These are phyloP conservation scores for Spongospora subterranea DNA, from an alignment of 208 protist species.

Conservation along the genomic window DNA sequence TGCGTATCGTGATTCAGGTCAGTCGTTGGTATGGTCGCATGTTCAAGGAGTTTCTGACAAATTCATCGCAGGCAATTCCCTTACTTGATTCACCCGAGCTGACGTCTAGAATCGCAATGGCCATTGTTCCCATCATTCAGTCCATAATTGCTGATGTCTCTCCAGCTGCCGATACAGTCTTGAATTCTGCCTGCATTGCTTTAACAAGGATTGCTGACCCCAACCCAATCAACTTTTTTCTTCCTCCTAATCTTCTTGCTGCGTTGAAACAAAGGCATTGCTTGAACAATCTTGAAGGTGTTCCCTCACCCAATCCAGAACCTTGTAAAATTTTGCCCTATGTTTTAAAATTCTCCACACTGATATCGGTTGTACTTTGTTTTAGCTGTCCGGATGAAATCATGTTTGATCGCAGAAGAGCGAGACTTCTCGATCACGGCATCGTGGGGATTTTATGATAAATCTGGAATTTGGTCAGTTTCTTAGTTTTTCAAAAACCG, in stretches of 20 bases:
- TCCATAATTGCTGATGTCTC: not conserved
- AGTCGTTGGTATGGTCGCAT: not conserved
- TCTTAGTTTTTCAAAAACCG: not conserved
- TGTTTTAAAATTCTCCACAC: no score
- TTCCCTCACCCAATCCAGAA: no score
- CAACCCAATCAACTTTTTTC: not conserved
- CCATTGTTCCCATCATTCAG: not conserved
- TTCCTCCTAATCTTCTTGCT: not conserved
- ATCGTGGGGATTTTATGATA: constrained; percentile 32
- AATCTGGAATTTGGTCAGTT: not conserved
- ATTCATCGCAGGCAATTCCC: not conserved
- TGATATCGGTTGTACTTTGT: no score
- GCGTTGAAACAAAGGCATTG: not conserved
- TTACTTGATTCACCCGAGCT: not conserved
- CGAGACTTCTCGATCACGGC: not conserved
- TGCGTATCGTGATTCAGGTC: not conserved
- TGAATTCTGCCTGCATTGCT: not conserved
- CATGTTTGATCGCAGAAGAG: not conserved
- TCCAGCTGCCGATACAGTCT: not conserved
- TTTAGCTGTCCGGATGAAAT: no score
- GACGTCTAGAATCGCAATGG: not conserved
- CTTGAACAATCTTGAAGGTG: no score
- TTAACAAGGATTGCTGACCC: not conserved
- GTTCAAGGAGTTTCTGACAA: not conserved
- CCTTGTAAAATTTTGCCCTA: no score